Conservation (phyloP, 2,329 filamentous ascomycete genomes). For the Cladophialophora yegresii region DNA sequence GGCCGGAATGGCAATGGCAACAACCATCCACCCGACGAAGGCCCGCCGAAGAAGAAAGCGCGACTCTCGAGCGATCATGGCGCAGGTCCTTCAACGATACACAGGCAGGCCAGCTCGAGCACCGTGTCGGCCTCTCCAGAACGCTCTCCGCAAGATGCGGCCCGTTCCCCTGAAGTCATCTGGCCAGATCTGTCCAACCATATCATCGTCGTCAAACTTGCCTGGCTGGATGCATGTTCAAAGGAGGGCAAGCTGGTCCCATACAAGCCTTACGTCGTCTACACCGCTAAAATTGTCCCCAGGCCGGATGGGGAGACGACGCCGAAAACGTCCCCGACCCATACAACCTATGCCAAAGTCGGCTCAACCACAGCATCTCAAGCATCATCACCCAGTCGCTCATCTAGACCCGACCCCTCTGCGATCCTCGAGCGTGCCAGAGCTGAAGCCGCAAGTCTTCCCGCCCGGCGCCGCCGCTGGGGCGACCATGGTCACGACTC, state of each 20-base stretch:
- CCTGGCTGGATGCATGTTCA: conserved; percentile 57
- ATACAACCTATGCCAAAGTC: conserved; percentile 25
- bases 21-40: not conserved
- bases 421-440: conserved; percentile 58
- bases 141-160: conserved; percentile 4
- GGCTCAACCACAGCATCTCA: conserved; percentile 7
- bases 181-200: conserved; percentile 38
- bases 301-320: conserved; percentile 39
- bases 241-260: conserved; percentile 48
- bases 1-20: not conserved
- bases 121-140: conserved; percentile 21
- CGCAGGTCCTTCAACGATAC: conserved; percentile 16
- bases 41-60: conserved; percentile 21
- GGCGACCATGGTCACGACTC: conserved; percentile 29
- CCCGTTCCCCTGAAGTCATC: conserved; percentile 1
- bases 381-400: conserved; percentile 4
- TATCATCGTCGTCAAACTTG: conserved; percentile 55
- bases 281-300: conserved; percentile 51
- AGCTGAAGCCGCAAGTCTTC: conserved; percentile 46
- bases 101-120: conserved; percentile 9
- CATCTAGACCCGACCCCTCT: conserved; percentile 6
- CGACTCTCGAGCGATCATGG: conserved; percentile 12
- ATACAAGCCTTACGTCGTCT: conserved; percentile 54
- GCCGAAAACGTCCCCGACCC: conserved; percentile 13
- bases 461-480: conserved; percentile 34